Base-by-base conservation (phyloP, 148 eudicot species). In the Beta vulgaris region DNA sequence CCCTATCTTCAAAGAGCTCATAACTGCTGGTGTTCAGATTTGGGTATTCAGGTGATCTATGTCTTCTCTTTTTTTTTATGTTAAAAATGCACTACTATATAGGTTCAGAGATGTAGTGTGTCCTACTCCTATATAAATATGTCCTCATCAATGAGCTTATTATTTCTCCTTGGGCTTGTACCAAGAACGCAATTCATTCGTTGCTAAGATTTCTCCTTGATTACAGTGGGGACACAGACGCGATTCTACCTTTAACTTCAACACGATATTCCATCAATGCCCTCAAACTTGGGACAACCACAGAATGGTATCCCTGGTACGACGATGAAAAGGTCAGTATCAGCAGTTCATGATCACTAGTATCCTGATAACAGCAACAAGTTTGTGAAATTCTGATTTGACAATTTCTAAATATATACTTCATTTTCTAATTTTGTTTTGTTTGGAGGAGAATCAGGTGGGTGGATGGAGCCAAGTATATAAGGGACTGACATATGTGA, bases 251-350 rank as follows among this genome's bases (percentile, higher is more conserved):
- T 36, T 58, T 85, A n/a, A 85, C 87, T 12, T 74, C 85, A 4
- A 82, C 87, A 21, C 62, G 87, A 77, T 80, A 79, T 55, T 79
- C 87, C 34, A 77, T 85, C 43, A 65, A 72, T 5, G 85, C 85
- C 29, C 78, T 85, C 51, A 77, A 85, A 7, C 83, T 85, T 39
- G 68, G 62, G 49, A 80, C 85, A 13, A 12, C 62, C 31, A 74
- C 73, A 55, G 81, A 85, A 40, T 85, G 85, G 87, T 80, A 85
- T 58, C 85, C 87, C 3, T 82, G 87, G 87, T 85, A 82, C 15
- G 79, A 85, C 64, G 39, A 36, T 36, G 72, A 74, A 54, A 71
- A 85, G 83, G 85, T 81, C 2, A 75, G 83, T 74, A 19, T 15
- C 25, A 36, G 13, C 15, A 43, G 29, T 6, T 59, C 57, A 3